These are phyloP conservation scores for Colletotrichum spinosum DNA, from an alignment of 2,329 filamentous ascomycete species.

Conservation along the genomic window DNA sequence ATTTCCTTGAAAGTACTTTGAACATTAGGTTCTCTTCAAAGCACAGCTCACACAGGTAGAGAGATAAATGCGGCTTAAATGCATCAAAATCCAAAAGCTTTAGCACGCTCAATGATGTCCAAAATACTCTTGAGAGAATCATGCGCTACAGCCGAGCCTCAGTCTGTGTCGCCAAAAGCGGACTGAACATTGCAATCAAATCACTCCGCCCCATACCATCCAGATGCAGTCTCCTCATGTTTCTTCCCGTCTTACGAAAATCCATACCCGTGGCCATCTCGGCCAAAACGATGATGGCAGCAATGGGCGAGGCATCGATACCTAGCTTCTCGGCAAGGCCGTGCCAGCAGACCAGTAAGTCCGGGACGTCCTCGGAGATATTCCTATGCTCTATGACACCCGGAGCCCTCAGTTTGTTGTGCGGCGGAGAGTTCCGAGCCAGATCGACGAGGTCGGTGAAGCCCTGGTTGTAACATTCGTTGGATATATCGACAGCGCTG, in stretches of 20 bases:
- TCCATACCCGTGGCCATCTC: conserved; percentile 20
- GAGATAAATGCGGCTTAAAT: no score
- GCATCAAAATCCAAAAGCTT: no score
- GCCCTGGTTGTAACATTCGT: conserved; percentile 20
- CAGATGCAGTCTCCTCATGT: conserved; percentile 13
- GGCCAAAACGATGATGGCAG: conserved; percentile 21
- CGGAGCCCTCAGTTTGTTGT: conserved; percentile 24
- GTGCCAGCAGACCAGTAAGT: conserved; percentile 20
- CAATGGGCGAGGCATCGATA: conserved; percentile 22
- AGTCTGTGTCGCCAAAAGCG: background rate
- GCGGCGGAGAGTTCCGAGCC: conserved; percentile 19
- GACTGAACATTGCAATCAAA: background rate
- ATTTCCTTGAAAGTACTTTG: no score
- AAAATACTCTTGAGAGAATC: background rate
- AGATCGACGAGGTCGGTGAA: conserved; percentile 24
- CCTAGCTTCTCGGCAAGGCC: conserved; percentile 18
- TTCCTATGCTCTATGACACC: conserved; percentile 21
- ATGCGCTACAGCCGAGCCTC: conserved; percentile 10
- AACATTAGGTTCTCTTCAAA: no score
- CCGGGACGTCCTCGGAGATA: conserved; percentile 20
- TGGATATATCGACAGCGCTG: conserved; percentile 25
- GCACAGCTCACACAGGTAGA: no score
- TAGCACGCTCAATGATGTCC: background rate
- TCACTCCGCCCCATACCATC: conserved; percentile 5
- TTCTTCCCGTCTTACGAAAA: conserved; percentile 10